Evolutionary conservation across 257 asterid species (phyloP), one percentile per base, ranked within the genome.

Genomic region (Catharanthus roseus): DNA sequence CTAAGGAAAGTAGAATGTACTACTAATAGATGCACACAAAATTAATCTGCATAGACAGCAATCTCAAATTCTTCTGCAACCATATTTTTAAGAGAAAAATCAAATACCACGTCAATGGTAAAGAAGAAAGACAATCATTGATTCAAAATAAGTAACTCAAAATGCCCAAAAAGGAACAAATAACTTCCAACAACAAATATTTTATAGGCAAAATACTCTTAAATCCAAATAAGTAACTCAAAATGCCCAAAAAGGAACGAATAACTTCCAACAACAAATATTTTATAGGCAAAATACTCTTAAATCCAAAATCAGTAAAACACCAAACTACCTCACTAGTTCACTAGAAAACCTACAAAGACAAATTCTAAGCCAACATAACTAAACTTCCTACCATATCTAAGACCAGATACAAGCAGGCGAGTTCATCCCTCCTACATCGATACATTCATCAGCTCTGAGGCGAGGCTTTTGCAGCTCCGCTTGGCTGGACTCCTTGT

Each of bases 381-480:
- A 24, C 31, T 10, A 36, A 71, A 62, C 51, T 4, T 68, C 42
- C 65, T 10, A 61, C 23, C 53, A 50, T 18, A 10, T 21, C 57
- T 53, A 54, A 26, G 47, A 70, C 33, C 67, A 72, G 23, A 34
- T 47, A 53, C 53, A 34, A 7, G 31, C 74, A 50, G 34, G 60
- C 49, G 55, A 44, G n/a, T 12, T 16, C 33, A 23, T 21, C 19
- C 23, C n/a, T n/a, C 31, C 42, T 9, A 7, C 31, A n/a, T 49
- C 51, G 12, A n/a, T n/a, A 24, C 45, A 39, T 31, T 19, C 60
- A 50, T 81, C 70, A 86, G 76, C 83, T 80, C 39, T 80, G 78
- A 2, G 95, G 88, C 1, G 95, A 86, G 33, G 88, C 74, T 82
- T 89, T 89, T 1, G 86, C 79, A 31, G 82, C 77, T 77, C 83